Base-by-base conservation (phyloP, 495 filamentous ascomycete species). In the Hypoxylon fuscum region DNA sequence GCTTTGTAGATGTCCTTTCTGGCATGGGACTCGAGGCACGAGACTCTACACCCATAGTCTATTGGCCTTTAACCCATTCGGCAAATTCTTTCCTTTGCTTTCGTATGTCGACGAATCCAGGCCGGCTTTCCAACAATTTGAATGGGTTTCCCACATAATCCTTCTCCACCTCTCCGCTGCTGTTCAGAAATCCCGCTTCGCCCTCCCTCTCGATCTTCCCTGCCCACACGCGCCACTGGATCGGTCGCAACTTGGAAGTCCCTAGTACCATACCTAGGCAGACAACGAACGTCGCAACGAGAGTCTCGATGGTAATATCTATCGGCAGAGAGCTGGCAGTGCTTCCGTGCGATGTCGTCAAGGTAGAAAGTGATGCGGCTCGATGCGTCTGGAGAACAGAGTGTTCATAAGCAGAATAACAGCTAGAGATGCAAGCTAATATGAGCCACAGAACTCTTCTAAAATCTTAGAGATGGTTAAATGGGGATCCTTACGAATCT, bases 371-470 rank as follows among this genome's bases (percentile, higher is more conserved):
- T 27, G 83, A 77, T 38, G 83, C 72, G 48, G 82, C 76, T 50
- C 74, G 74, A 63, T 80, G 83, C 41, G 87, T 84, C 67, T 84
- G 84, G 47, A 93, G 82, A 11, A 87, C 79, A 35, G 90, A 87
- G 72, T 93, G 88, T 75, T 96, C 91, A 63, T 93, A 88, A 35
- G 91, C 90, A 48, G 91, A 96, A 75, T 93, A 96, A 72, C 88
- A 91, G 45, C 91, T 94, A 57, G 22, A 57, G 25, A 44, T 34
- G 20, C 34, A 55, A 55, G 35, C 37, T 51, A 10, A 32, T 43
- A 40, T 62, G 10, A 34, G 46, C 48, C 27, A 7, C 23, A 10
- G 8, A 32, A 22, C 44, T 47, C 20, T 49, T 40, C 5, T 40
- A 17, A 17, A 1, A 18, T 46, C 44, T 34, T 10, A 18, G 15